Evolutionary conservation across 306 rosid genomes (phyloP).

Genomic region (Purshia tridentata): DNA sequence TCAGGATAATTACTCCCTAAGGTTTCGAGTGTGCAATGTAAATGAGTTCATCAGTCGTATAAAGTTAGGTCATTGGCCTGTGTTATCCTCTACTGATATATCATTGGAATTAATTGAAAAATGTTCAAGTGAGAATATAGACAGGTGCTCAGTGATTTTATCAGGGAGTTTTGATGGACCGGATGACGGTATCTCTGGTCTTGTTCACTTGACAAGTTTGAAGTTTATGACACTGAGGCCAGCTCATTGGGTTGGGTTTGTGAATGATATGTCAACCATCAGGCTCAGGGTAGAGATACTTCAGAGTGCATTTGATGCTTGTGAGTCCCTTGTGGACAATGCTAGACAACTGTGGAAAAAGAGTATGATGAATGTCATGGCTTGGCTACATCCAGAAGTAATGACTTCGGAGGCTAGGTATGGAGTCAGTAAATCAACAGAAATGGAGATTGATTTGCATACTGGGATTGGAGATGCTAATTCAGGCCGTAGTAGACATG

Average conservation of each 20-base stretch:
- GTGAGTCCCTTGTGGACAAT: conserved; percentile 69
- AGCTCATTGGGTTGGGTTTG: conserved; percentile 45
- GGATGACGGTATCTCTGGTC: conserved; percentile 78
- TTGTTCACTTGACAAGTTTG: conserved; percentile 75
- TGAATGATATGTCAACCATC: conserved; percentile 45
- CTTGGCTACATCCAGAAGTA: conserved; percentile 89
- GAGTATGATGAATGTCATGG: conserved; percentile 81
- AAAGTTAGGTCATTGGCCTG: conserved; percentile 88
- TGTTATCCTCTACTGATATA: conserved; percentile 59
- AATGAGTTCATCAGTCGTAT: conserved; percentile 51
- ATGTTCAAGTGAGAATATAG: conserved; percentile 28
- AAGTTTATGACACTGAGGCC: conserved; percentile 73
- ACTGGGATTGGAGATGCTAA: conserved; percentile 37
- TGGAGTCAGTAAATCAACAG: conserved; percentile 46
- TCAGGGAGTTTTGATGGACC: conserved; percentile 88
- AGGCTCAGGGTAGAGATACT: conserved; percentile 79
- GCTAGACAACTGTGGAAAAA: conserved; percentile 80
- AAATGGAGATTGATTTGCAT: conserved; percentile 48
- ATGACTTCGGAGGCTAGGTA: conserved; percentile 73
- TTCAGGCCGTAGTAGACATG: conserved; percentile 28
- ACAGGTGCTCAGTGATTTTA: conserved; percentile 50
- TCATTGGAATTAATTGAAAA: conserved; percentile 62
- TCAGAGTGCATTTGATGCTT: conserved; percentile 63
- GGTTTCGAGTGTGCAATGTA: conserved; percentile 62
- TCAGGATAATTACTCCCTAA: conserved; percentile 46